Base-by-base conservation (phyloP, 331 rosid genomes). In the Phaseolus coccineus region DNA sequence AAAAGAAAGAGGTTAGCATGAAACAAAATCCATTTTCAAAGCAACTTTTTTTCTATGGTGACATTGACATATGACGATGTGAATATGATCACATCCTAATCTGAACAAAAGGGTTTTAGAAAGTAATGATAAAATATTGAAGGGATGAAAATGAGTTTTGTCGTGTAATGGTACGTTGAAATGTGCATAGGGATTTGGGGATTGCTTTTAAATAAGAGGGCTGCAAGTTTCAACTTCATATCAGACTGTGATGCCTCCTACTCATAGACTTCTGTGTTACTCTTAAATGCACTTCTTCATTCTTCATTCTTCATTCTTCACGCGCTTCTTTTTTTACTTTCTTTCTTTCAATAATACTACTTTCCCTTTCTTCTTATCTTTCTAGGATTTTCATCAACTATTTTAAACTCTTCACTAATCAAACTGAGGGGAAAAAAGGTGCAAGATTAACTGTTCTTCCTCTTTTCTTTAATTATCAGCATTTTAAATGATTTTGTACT, bases 241-340 rank as follows among this genome's bases (percentile, higher is more conserved):
- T 62, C 68, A 62, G 24, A 62, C 68, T 62, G 44, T 62, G 68
- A 62, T 62, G 44, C 24, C 42, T 62, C 44, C 68, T 30, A 62
- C 44, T 62, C 68, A 31, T 62, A 62, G 68, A 62, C 68, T 62
- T 62, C 68, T 62, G 68, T 62, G 68, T 62, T 31, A 24, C 8
- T 14, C 19, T 3, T 58, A 27, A 58, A 58, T 58, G 65, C 65
- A 24, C 27, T 57, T 10, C 24, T 55, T 7, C 15, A 10, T 57
- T 16, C 35, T 22, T 7, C 15, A 10, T 57, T 16, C 35, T 22
- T 24, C 28, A 24, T 2, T 12, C 8, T 58, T 16, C 39, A 57
- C 63, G 33, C 33, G 37, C 33, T 27, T 2, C 14, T 44, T 11
- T 11, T 0, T 31, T 25, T 8, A 6, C 22, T n/a, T 16, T 52